These are phyloP conservation scores for Fistulina hepatica DNA, from an alignment of 1,284 basidiomycete species.

Conservation along the genomic window DNA sequence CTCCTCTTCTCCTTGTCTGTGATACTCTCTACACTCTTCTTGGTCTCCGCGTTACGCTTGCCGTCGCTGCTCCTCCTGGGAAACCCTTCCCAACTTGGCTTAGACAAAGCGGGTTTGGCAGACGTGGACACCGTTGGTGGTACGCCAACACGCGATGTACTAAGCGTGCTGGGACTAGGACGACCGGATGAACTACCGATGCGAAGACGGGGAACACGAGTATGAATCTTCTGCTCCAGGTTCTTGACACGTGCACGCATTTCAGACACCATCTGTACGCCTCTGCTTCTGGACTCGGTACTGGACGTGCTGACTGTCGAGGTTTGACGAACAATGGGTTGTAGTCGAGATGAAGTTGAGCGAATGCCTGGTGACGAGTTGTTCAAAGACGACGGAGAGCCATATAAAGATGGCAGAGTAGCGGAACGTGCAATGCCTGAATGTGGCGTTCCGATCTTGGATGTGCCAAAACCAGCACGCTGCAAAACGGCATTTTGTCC, in stretches of 20 bases:
- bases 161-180: conserved; percentile 27
- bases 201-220: conserved; percentile 67
- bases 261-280: conserved; percentile 81
- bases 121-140: conserved; percentile 26
- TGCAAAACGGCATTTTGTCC: conserved; percentile 40
- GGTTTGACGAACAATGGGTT: conserved; percentile 32
- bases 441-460: conserved; percentile 23
- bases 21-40: conserved; percentile 30
- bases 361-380: conserved; percentile 33
- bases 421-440: conserved; percentile 44
- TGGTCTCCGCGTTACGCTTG: conserved; percentile 17
- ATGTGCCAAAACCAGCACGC: conserved; percentile 34
- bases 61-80: conserved; percentile 31
- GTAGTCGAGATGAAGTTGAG: conserved; percentile 32
- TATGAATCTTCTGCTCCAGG: conserved; percentile 75
- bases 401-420: conserved; percentile 40
- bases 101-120: conserved; percentile 25
- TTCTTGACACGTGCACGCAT: conserved; percentile 73
- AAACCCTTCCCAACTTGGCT: conserved; percentile 28
- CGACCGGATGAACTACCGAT: conserved; percentile 61
- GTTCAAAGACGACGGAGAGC: conserved; percentile 17
- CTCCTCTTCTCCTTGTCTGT: conserved; percentile 30
- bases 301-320: conserved; percentile 33
- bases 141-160: conserved; percentile 25
- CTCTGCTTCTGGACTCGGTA: conserved; percentile 55